Base-by-base conservation (phyloP, 192 early-diverging fungal species). In the Chytriomyces hyalinus region DNA sequence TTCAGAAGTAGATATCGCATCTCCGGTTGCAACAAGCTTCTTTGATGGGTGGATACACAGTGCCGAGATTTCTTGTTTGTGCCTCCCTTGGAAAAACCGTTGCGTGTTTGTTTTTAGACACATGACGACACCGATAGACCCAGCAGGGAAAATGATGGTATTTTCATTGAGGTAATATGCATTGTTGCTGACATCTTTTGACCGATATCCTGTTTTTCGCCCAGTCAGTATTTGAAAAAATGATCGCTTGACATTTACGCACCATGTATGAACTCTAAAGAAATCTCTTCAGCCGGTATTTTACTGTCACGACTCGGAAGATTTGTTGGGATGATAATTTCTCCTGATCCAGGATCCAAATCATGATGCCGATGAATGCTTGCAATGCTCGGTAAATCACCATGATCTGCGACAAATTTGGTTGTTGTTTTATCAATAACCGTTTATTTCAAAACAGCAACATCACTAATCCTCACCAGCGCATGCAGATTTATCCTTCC, bases 111-210 rank as follows among this genome's bases (percentile, higher is more conserved):
- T 15, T 17, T 67, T 57, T 22, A 80, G 5, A 68, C 76, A 64
- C 72, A 75, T 73, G 17, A 80, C 73, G n/a, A 80, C 73, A 17
- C 78, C 78, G 28, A 80, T 65, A 45, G 72, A 65, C 3, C 64
- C 78, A 13, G 78, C 78, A 45, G 78, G 78, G 59, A 75, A 80
- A 36, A 75, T 57, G 53, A 80, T 53, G 46, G 49, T n/a, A 20
- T 64, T 61, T 59, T 75, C 73, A 24, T 45, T 11, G 11, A 80
- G 45, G 63, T 75, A 80, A 60, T 67, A 80, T 28, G 73, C 71
- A 60, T 80, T 80, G 65, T 80, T 80, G 63, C 59, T 73, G 45
- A 80, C 78, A 26, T 80, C 78, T 6, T 73, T 45, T 28, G 67
- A 76, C 45, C 78, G 62, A 63, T 80, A 80, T 9, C 78, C 78